A percentile compares a stretch with the other conserved stretches of the same genome.
These are phyloP conservation scores for Jamesozyma rosinii DNA, from an alignment of 805 yeast genomes.

Conservation along the genomic window DNA sequence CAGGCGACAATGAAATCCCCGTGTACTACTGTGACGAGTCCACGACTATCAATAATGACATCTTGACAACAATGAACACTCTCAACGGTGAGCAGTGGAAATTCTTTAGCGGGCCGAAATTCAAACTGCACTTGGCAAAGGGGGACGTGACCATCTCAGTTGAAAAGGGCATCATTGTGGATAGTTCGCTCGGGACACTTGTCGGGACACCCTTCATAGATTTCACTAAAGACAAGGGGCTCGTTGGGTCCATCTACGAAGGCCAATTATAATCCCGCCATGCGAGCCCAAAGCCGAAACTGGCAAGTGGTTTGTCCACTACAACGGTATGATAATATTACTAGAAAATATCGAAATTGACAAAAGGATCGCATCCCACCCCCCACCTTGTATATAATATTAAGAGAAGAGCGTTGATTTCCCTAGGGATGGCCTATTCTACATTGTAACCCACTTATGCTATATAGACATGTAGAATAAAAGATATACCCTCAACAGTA, in stretches of 20 bases:
- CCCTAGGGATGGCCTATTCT: too few relatives aligned
- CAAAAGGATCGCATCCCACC: too few relatives aligned
- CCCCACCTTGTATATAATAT: background rate
- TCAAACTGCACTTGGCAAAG: constrained; percentile 41
- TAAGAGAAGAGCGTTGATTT: too few relatives aligned
- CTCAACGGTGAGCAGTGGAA: constrained; percentile 63
- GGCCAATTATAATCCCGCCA: background rate
- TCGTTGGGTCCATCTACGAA: background rate
- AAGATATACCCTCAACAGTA: too few relatives aligned
- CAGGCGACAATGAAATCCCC: constrained; percentile 22
- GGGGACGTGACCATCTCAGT: constrained; percentile 35
- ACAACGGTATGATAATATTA: too few relatives aligned
- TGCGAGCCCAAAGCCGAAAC: too few relatives aligned
- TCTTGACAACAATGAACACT: constrained; percentile 33
- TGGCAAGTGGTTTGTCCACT: too few relatives aligned
- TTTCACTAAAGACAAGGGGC: background rate
- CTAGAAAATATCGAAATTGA: too few relatives aligned
- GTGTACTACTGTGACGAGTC: constrained; percentile 24
- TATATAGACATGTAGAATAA: too few relatives aligned
- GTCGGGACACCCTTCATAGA: constrained; percentile 15
- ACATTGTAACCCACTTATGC: too few relatives aligned
- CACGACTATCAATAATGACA: constrained; percentile 31
- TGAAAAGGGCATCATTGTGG: constrained; percentile 38
- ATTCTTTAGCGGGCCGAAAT: constrained; percentile 68
- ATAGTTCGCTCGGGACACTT: constrained; percentile 9